Base-by-base conservation (phyloP, 2,329 filamentous ascomycete genomes). In the Neoarthrinium moseri region DNA sequence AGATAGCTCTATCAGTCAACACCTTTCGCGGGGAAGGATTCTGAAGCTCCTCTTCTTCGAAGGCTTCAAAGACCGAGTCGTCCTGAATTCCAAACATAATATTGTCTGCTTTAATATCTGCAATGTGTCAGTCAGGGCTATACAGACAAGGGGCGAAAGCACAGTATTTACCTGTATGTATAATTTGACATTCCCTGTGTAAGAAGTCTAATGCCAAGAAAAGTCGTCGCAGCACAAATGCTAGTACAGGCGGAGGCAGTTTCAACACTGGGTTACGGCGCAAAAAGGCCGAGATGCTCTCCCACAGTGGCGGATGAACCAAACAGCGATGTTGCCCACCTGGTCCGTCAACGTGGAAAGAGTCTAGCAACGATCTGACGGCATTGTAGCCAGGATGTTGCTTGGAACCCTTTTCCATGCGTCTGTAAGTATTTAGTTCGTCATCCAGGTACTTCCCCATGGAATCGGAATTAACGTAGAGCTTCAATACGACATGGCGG, bases 51-150 rank as follows among this genome's bases (percentile, higher is more conserved):
- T 60, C 45, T 21, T 73, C 47, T 51, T 70, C 67, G 24, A 75
- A 70, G 3, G 63, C 51, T 17, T 7, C 55, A 36, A 72, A 69
- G 8, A 72, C 61, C 0, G 66, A 66, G 36, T 73, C 60, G 41
- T 74, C 68, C 0, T 43, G 32, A 32, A 72, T 67, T 6, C 61
- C 61, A 24, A 73, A 62, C 63, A 76, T 69, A 29, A 77, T 70
- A 37, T 76, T 76, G 47, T 72, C 67, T 3, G 68, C 66, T 49
- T 71, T 73, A 23, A 77, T 71, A 53, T 69, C 67, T 70, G 21
- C 32, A 12, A 22, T 33, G 20, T 7, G 24, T n/a, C 33, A 22
- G 40, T 38, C 23, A 26, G 10, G 42, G 22, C 8, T 13, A 15
- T 27, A 22, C 18, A 7, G 18, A 10, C 10, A 27, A n/a, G n/a